Conservation (phyloP, 164 flowering plant genomes). For the Annona squamosa region DNA sequence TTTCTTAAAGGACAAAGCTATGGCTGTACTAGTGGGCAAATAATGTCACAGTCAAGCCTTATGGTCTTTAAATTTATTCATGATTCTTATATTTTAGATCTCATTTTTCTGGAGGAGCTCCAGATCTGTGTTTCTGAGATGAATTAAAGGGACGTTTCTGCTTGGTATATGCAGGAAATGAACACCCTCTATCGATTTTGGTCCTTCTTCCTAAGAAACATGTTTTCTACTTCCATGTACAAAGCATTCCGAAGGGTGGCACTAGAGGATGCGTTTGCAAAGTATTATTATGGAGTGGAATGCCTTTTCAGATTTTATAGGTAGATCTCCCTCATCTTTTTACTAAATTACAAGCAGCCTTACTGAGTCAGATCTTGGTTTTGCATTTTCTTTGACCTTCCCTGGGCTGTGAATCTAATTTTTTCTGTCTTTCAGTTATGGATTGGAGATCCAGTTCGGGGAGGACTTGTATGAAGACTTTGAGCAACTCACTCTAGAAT, state of each 20-base stretch:
- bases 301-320: constrained; percentile 97
- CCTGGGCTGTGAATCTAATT: neutral
- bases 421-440: constrained; percentile 49
- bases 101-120: too few species aligned
- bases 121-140: too few species aligned
- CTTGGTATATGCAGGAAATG: constrained; percentile 74
- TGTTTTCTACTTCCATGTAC: constrained; percentile 74
- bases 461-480: constrained; percentile 78
- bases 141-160: neutral
- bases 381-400: neutral
- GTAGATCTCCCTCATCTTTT: constrained; percentile 25
- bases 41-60: too few species aligned
- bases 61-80: too few species aligned
- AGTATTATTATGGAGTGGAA: constrained; percentile 81
- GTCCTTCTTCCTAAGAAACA: constrained; percentile 76
- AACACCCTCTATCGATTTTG: constrained; percentile 88
- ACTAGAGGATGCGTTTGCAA: constrained; percentile 86
- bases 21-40: too few species aligned
- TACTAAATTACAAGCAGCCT: neutral
- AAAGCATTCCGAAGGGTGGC: constrained; percentile 75
- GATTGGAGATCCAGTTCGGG: constrained; percentile 83
- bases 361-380: neutral
- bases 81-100: too few species aligned
- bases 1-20: too few species aligned
- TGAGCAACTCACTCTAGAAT: constrained; percentile 70